Conservation (phyloP, 1,139 yeast species). For the Zygosaccharomyces sapae region DNA sequence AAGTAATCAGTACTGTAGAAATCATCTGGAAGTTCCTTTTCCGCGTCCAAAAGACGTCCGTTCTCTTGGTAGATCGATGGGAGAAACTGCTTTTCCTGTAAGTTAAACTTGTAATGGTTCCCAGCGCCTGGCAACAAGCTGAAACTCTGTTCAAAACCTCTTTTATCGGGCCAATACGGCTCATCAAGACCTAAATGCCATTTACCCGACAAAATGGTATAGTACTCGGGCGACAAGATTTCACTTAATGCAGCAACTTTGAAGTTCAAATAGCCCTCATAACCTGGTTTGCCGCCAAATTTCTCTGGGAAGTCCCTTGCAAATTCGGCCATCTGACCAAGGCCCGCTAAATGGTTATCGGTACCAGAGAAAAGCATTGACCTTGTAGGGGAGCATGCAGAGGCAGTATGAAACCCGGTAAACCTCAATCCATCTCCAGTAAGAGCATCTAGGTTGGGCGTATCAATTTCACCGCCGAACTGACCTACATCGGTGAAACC, state of each 20-base stretch:
- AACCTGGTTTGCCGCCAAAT: slow-evolving; percentile 49
- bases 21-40: slow-evolving; percentile 41
- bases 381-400: slow-evolving; percentile 63
- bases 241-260: slow-evolving; percentile 53
- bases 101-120: slow-evolving; percentile 51
- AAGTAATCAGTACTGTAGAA: slow-evolving; percentile 46
- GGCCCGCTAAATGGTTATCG: slow-evolving; percentile 58
- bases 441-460: slow-evolving; percentile 49
- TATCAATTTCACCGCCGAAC: slow-evolving; percentile 56
- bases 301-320: slow-evolving; percentile 39
- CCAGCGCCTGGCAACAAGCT: slow-evolving; percentile 56
- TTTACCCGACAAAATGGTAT: slow-evolving; percentile 51
- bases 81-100: slow-evolving; percentile 35
- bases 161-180: slow-evolving; percentile 48
- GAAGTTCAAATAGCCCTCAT: slow-evolving; percentile 53
- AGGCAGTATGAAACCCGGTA: slow-evolving; percentile 60
- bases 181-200: slow-evolving; percentile 53
- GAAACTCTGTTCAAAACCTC: slow-evolving; percentile 52
- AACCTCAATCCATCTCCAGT: slow-evolving; percentile 46
- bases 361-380: slow-evolving; percentile 61
- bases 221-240: slow-evolving; percentile 47
- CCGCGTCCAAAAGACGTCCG: slow-evolving; percentile 23
- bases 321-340: slow-evolving; percentile 58
- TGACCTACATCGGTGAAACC: slow-evolving; percentile 57
- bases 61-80: slow-evolving; percentile 27